These are phyloP conservation scores for Wallacemonas sp. DNA, from an alignment of 208 protist genomes.

Conservation along the genomic window DNA sequence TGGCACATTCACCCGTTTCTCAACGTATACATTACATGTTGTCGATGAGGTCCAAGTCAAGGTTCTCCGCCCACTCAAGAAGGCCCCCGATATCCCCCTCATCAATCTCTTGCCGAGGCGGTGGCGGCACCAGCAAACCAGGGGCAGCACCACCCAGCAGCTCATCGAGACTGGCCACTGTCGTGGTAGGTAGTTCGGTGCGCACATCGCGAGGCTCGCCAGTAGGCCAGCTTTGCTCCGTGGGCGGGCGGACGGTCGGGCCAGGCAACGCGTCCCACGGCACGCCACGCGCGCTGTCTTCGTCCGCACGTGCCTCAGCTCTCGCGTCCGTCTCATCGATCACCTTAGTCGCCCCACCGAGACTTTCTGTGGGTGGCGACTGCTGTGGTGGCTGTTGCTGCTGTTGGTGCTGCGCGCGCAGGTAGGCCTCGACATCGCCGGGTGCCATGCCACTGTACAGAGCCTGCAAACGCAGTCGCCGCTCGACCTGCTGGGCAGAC, in stretches of 20 bases:
- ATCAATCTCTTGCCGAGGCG: conserved; percentile 10
- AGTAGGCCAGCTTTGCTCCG: no score
- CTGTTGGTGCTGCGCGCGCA: no score
- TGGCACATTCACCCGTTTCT: not conserved
- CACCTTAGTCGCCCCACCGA: no score
- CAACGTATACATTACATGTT: conserved; percentile 17
- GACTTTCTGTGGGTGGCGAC: no score
- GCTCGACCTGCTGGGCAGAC: conserved; percentile 26
- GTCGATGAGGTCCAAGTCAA: conserved; percentile 43
- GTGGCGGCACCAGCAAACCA: conserved; percentile 8
- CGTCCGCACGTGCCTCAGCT: not conserved
- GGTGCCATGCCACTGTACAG: conserved; percentile 32
- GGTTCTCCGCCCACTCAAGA: conserved; percentile 51
- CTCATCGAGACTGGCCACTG: not conserved
- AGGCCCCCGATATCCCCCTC: conserved; percentile 52
- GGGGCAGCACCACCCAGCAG: not conserved
- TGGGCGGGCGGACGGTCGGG: no score
- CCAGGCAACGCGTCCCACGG: conserved; percentile 24
- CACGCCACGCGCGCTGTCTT: conserved; percentile 8
- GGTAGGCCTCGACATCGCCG: conserved; percentile 7
- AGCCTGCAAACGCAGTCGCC: conserved; percentile 37
- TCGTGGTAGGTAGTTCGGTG: not conserved
- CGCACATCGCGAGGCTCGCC: no score
- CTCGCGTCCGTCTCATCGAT: no score
- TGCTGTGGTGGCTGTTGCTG: no score